Conservation (phyloP, 225 moss, liverwort and hornwort species). For the Anthoceros angustus region DNA sequence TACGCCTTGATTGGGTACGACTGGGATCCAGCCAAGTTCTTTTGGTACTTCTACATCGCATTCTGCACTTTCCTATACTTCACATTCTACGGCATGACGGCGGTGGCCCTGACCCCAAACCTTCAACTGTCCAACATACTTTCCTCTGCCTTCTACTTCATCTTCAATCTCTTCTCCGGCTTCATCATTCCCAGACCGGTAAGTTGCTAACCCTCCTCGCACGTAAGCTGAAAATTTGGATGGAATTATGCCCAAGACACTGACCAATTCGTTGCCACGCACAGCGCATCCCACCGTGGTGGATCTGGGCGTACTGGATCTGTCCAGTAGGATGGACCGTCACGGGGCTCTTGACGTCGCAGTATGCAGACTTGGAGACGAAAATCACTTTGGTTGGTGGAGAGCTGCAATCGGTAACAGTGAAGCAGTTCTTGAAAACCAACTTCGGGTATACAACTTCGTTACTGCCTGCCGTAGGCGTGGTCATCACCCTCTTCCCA, state of each 20-base stretch:
- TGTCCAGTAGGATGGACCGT: background rate
- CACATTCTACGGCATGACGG: background rate
- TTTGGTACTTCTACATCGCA: background rate
- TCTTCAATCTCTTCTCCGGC: background rate
- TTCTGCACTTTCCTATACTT: background rate
- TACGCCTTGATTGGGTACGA: background rate
- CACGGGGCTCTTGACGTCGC: background rate
- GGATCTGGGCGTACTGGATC: background rate
- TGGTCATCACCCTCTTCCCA: slow-evolving; percentile 28
- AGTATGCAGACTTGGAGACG: background rate
- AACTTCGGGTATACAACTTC: slow-evolving; percentile 27
- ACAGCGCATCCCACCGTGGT: background rate
- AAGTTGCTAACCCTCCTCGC: background rate
- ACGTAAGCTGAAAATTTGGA: background rate
- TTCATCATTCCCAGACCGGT: slow-evolving; percentile 4
- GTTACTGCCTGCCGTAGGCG: slow-evolving; percentile 25
- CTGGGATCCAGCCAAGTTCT: slow-evolving; percentile 2
- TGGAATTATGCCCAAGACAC: background rate
- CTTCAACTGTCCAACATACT: background rate
- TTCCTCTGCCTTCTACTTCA: background rate
- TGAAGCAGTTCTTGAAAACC: slow-evolving; percentile 13
- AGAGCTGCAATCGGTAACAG: slow-evolving; percentile 2
- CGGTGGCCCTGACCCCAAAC: background rate
- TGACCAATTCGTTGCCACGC: background rate
- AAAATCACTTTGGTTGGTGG: background rate